Evolutionary conservation across 768 basidiomycete genomes (phyloP).

Genomic region (Lactarius vividus): DNA sequence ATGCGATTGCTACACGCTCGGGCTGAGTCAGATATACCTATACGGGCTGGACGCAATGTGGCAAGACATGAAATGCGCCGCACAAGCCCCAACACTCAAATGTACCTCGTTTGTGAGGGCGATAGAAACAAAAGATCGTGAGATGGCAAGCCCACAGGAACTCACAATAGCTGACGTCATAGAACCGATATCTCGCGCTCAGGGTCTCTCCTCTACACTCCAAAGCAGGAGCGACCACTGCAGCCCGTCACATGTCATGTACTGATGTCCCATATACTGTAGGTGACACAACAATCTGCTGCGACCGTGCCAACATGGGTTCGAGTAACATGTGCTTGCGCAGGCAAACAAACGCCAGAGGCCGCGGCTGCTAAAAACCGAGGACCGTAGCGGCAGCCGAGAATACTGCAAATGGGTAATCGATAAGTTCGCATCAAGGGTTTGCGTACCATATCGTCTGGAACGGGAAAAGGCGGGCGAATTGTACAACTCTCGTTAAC

Average conservation of each 20-base stretch:
- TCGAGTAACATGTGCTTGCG: constrained; percentile 2
- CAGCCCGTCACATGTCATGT: neutral
- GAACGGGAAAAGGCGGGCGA: too few species aligned
- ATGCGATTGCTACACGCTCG: too few species aligned
- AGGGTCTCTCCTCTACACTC: neutral
- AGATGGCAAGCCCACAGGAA: neutral
- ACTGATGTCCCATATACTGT: neutral
- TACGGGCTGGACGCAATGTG: neutral
- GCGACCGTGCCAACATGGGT: constrained; percentile 24
- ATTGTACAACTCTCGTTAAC: too few species aligned
- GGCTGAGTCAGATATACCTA: neutral
- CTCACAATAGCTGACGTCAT: neutral
- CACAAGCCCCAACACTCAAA: neutral
- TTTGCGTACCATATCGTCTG: too few species aligned
- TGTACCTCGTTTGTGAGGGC: neutral
- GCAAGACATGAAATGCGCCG: too few species aligned
- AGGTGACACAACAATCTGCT: constrained; percentile 19
- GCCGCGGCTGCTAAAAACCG: too few species aligned
- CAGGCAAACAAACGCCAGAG: neutral
- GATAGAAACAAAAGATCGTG: neutral
- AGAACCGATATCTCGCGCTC: neutral
- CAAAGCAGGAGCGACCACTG: neutral
- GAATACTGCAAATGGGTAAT: too few species aligned
- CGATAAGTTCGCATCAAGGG: neutral
- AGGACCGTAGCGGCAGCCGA: too few species aligned